phyloP scores from a whole-genome alignment of 1,284 basidiomycete species.

The Rhodotorula sp. region DNA sequence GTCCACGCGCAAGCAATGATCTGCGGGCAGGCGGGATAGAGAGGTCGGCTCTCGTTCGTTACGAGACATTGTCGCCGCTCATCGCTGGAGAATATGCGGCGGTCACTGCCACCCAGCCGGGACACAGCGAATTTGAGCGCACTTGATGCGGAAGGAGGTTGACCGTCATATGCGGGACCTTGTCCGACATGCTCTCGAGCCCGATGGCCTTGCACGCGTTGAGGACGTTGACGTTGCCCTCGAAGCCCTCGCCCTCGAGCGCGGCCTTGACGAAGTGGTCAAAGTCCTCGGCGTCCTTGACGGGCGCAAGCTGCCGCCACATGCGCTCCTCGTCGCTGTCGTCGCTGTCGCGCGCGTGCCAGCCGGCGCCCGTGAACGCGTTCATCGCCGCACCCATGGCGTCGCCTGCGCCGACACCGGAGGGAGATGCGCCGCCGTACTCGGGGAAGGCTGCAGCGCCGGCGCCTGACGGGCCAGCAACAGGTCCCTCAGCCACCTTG shows the following conservation, averaged over 20 bases:
- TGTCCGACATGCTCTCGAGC: constrained; percentile 54
- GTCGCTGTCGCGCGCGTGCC: not conserved
- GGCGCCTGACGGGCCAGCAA: not conserved
- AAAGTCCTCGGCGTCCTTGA: constrained; percentile 5
- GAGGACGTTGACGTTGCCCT: constrained; percentile 52
- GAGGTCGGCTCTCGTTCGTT: too few relatives aligned
- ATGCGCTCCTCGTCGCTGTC: constrained; percentile 9
- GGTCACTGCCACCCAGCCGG: too few relatives aligned
- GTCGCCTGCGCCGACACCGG: not conserved
- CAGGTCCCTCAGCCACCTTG: not conserved
- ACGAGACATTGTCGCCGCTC: too few relatives aligned
- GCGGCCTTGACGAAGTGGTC: constrained; percentile 17
- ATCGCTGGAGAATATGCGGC: too few relatives aligned
- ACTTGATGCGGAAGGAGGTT: constrained; percentile 58
- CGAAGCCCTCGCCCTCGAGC: constrained; percentile 26
- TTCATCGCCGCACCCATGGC: not conserved
- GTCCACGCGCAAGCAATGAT: constrained; percentile 59
- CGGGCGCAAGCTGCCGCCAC: constrained; percentile 1
- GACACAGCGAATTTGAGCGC: too few relatives aligned
- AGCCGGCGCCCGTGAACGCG: not conserved
- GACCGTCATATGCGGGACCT: constrained; percentile 62
- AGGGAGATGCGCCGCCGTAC: not conserved
- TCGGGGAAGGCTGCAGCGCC: not conserved
- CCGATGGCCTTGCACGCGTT: constrained; percentile 57
- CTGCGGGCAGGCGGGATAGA: constrained; percentile 49